Evolutionary conservation across 2,329 filamentous ascomycete species (phyloP), one percentile per base, ranked within the genome.

Genomic region (Dothideomycetes sp.): DNA sequence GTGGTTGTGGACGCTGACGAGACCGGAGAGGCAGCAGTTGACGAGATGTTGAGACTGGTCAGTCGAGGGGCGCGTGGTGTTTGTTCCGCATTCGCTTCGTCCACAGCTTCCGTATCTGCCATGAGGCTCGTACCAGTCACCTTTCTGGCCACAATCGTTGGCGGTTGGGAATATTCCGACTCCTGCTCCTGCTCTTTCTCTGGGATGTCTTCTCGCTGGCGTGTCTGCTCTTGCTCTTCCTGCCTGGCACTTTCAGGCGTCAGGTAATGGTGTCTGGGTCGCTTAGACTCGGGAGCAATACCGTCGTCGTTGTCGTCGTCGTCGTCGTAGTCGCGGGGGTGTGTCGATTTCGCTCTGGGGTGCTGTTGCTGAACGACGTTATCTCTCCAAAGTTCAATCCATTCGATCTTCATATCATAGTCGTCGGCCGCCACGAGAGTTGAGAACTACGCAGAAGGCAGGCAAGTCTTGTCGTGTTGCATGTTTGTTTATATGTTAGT

Each of bases 211-310:
- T 31, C 28, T 31, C 35, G 35, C 36, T 33, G 20, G 28, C 36
- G 36, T 13, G n/a, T 40, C 20, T 33, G 28, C 32, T 40, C 36
- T 25, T 32, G 29, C 36, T 32, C 36, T 32, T 40, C 28, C 36
- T 40, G 28, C 4, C 22, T 33, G 20, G 31, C 36, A 13, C 19
- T 25, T 30, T 10, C 27, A 38, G 27, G 25, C 27, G 25, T 38
- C 36, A 22, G 36, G 20, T 40, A 39, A 31, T 30, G 18, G 35
- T 39, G 35, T 24, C 18, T 39, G 27, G 27, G 35, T 39, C 27
- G 35, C 35, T 40, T 40, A 40, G 36, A 25, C 28, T 40, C 20
- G 36, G 36, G 36, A 19, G 36, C 28, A 40, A 40, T 40, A 19
- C 36, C 12, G 29, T 40, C 19, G 28, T 40, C 33, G 24, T 27